Base-by-base conservation (phyloP, 2,329 filamentous ascomycete genomes). In the Colletotrichum sp. region DNA sequence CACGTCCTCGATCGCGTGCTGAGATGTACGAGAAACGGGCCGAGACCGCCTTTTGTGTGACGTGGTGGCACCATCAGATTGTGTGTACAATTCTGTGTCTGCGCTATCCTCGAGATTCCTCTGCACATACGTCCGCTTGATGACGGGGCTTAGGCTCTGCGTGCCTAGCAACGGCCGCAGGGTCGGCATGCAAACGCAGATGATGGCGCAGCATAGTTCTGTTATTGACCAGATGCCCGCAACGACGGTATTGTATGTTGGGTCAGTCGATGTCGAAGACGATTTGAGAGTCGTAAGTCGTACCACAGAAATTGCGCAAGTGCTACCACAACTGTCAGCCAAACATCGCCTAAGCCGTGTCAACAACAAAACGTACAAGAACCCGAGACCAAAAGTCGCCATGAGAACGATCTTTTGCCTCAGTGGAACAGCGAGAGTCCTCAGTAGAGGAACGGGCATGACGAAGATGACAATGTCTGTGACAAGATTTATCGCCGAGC, bases 151-250 rank as follows among this genome's bases (percentile, higher is more conserved):
- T 5, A 47, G 18, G 8, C 58, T 64, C 21, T 64, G 34, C 1
- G 62, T n/a, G 5, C 34, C 63, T 29, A 82, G 62, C 4, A 82
- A 58, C 21, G 82, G 82, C 1, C 82, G 79, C 3, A 85, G 76
- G 8, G 83, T 84, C 1, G 84, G 84, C 13, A 85, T 79, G 74
- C 83, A 84, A 38, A 83, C 79, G 71, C 84, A 84, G 18, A 85
- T 76, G 70, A 85, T 79, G 61, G 81, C 83, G 55, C 82, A 80
- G 72, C 82, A 82, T 63, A 84, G 80, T 73, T 86, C 84, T 69
- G 84, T 80, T 59, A 84, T 80, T 11, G 83, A 84, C 82, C 84
- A 85, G 71, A 81, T 80, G 2, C 63, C 65, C 11, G 64, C 51
- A 1, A 72, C 47, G 18, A 81, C 82, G 8, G 79, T 81, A 51